These are phyloP conservation scores for Tulasnella sp. DNA, from an alignment of 768 basidiomycete genomes.

Conservation along the genomic window DNA sequence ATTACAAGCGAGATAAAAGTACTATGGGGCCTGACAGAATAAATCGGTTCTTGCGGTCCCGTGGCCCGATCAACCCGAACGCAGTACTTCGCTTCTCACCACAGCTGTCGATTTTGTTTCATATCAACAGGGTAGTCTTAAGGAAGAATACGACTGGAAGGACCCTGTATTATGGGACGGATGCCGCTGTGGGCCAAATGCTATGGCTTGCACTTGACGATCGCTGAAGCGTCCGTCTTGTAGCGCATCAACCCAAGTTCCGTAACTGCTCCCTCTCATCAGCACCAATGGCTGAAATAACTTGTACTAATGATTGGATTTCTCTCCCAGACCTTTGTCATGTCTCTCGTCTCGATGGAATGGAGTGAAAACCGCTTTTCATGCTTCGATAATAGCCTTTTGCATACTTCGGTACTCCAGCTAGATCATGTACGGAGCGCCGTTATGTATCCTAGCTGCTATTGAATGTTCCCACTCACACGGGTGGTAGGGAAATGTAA, in stretches of 20 bases:
- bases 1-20: too few relatives aligned
- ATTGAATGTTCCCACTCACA: too few relatives aligned
- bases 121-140: too few relatives aligned
- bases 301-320: background rate
- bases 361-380: background rate
- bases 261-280: background rate
- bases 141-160: background rate
- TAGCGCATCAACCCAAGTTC: constrained; percentile 14
- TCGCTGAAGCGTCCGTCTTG: background rate
- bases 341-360: background rate
- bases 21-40: too few relatives aligned
- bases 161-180: constrained; percentile 6
- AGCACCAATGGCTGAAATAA: background rate
- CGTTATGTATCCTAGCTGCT: too few relatives aligned
- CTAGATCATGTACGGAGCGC: too few relatives aligned
- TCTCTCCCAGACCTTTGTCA: background rate
- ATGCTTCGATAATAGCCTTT: constrained; percentile 2
- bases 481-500: too few relatives aligned
- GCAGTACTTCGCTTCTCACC: too few relatives aligned
- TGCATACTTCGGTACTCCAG: background rate
- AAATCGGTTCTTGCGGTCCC: too few relatives aligned
- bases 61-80: too few relatives aligned
- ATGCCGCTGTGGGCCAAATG: background rate
- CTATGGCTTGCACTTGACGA: background rate
- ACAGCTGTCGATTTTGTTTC: too few relatives aligned